Base-by-base conservation (phyloP, 2,329 filamentous ascomycete genomes). In the Cordyceps militaris region DNA sequence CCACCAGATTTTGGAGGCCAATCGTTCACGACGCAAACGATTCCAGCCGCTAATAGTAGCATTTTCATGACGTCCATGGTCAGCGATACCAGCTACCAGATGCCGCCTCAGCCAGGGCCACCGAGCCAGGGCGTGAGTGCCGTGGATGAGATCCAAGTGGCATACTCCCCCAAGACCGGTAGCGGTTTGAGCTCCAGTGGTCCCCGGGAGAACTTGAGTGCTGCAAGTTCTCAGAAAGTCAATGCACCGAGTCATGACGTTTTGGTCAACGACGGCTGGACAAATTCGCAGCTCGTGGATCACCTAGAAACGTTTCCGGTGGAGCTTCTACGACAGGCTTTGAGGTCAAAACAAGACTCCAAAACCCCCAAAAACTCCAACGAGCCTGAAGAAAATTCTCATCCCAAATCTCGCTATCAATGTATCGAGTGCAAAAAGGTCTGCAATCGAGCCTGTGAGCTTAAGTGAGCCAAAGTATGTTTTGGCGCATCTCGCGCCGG, bases 361-460 rank as follows among this genome's bases (percentile, higher is more conserved):
- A 21, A 28, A 7, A 26, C n/a, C 7, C n/a, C 32, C 58, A 57
- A 13, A 7, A 26, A 24, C 7, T 23, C 32, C 58, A 57, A 13
- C n/a, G 21, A 26, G 59, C 60, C 30, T 54, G 58, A 46, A 57
- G 60, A n/a, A 13, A 56, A 5, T n/a, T 5, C 40, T 5, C 58
- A 24, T 34, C 40, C 47, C n/a, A 65, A 61, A 28, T 61, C 59
- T 24, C 61, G 61, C 11, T 52, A 64, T 13, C 57, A 57, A 11
- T 82, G 79, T 59, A 19, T 61, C 0, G 56, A 64, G 0, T 85
- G 82, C 56, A 5, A 32, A 4, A 84, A 82, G 63, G 61, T 56
- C 1, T 84, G 79, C 57, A 63, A 61, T 3, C 74, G 82, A 36
- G 76, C 65, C 30, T 85, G 80, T 64, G 82, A 85, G 64, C 71